Conservation (phyloP, 2,329 filamentous ascomycete genomes). For the Dryadomyces sulphureus region DNA sequence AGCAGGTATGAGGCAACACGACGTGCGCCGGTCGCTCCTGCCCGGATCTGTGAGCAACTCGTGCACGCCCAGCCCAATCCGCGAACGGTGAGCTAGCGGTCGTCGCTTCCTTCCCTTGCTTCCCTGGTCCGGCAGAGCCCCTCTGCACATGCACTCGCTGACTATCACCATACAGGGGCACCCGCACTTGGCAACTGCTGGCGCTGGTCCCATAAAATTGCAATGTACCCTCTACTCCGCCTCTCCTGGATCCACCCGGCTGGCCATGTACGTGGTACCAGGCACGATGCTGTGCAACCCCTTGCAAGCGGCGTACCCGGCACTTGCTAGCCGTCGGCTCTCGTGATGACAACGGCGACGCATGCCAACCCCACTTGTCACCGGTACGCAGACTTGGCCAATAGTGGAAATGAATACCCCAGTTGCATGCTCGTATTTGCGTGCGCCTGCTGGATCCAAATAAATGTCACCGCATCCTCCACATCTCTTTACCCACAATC, state of each 20-base stretch:
- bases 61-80: too few relatives aligned
- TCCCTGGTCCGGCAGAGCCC: too few relatives aligned
- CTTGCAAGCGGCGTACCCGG: neutral
- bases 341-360: neutral
- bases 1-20: neutral
- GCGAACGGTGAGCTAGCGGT: too few relatives aligned
- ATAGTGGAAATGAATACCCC: neutral
- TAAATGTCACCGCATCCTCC: neutral
- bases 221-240: neutral
- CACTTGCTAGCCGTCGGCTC: neutral
- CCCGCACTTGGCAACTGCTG: too few relatives aligned
- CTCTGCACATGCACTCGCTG: too few relatives aligned
- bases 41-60: too few relatives aligned
- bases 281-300: neutral
- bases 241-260: neutral
- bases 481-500: neutral
- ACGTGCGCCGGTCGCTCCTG: neutral
- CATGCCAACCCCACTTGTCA: neutral
- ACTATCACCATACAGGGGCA: too few relatives aligned
- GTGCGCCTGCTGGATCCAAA: neutral
- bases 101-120: too few relatives aligned
- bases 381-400: neutral
- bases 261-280: neutral
- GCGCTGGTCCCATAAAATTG: too few relatives aligned
- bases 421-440: neutral